Evolutionary conservation across 768 basidiomycete genomes (phyloP), one percentile per base, ranked within the genome.

Genomic region (Obba rivulosa): DNA sequence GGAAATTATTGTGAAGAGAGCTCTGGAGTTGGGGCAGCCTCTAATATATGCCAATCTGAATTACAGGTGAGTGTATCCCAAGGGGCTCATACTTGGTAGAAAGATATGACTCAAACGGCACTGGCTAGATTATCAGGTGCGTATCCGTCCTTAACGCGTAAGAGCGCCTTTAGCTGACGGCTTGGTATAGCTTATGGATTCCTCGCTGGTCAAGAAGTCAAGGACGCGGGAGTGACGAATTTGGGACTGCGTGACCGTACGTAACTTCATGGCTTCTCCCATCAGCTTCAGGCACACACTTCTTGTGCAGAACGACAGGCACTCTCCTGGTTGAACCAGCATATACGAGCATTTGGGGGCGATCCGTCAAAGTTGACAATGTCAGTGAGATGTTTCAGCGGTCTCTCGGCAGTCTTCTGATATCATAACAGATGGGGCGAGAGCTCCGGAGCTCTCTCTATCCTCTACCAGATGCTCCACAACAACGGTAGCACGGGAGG

Each of bases 21-120:
- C 77, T 0, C 64, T 75, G 8, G 58, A 61, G 1, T 51, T 78
- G n/a, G 66, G 65, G 2, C 55, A 63, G 40, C 76, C 77, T 1
- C 66, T 76, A 9, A 59, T 80, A 23, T 78, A 71, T 51, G 77
- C 79, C n/a, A 74, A 71, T 53, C 70, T 77, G 63, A 79, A 79
- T 56, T 79, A 80, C 43, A 62, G 67, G 67, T 67, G 17, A 46
- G 58, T 45, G 20, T 14, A 13, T 52, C 13, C 21, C 11, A 34
- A 20, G 3, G 13, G 8, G 2, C 31, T 16, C n/a, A 31, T 17
- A 13, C n/a, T 5, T 10, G 36, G 34, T 17, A 17, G 2, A 2
- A 62, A 25, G 11, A 16, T 40, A 3, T 16, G 7, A 14, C 45
- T 31, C 13, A 7, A 13, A 7, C 28, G 13, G 13, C 13, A 31